These are phyloP conservation scores for Kwoniella shandongensis DNA, from an alignment of 768 basidiomycete genomes.

Conservation along the genomic window DNA sequence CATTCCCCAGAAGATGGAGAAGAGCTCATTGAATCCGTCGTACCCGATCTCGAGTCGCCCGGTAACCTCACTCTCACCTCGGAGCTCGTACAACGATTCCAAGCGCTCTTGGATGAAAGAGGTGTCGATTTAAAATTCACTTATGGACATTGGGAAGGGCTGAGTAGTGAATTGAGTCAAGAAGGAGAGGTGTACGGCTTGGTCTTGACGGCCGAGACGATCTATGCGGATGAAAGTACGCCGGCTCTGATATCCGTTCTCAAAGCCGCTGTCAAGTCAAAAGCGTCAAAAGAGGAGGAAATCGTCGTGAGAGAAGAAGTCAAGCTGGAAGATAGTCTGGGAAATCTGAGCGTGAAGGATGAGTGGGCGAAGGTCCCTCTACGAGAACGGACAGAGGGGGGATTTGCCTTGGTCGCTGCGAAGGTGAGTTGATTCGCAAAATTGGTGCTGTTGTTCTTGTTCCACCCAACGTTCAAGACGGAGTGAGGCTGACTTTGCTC, in stretches of 20 bases:
- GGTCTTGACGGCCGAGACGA: slow-evolving; percentile 87
- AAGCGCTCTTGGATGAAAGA: slow-evolving; percentile 60
- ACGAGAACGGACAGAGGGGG: slow-evolving; percentile 17
- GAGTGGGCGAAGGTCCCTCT: slow-evolving; percentile 13
- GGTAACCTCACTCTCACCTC: slow-evolving; percentile 70
- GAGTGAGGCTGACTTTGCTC: no score
- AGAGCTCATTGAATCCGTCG: slow-evolving; percentile 32
- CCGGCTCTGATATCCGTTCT: slow-evolving; percentile 57
- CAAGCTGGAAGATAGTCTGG: slow-evolving; percentile 27
- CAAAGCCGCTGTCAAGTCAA: slow-evolving; percentile 2
- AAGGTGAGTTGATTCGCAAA: slow-evolving; percentile 59
- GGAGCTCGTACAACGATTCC: slow-evolving; percentile 67
- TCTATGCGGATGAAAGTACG: slow-evolving; percentile 72
- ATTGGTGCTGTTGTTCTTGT: no score
- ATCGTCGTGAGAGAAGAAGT: neutral
- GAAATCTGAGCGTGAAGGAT: slow-evolving; percentile 15
- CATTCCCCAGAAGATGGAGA: slow-evolving; percentile 36
- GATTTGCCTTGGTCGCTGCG: slow-evolving; percentile 68
- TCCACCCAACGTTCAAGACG: no score
- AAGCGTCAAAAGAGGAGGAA: neutral
- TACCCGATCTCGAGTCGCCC: slow-evolving; percentile 53
- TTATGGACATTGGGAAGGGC: slow-evolving; percentile 70
- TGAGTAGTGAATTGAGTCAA: slow-evolving; percentile 26
- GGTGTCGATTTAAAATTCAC: slow-evolving; percentile 71
- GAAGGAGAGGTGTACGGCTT: slow-evolving; percentile 61